These are phyloP conservation scores for Phytophthora idaei DNA, from an alignment of 352 stramenopile genomes.

Conservation along the genomic window DNA sequence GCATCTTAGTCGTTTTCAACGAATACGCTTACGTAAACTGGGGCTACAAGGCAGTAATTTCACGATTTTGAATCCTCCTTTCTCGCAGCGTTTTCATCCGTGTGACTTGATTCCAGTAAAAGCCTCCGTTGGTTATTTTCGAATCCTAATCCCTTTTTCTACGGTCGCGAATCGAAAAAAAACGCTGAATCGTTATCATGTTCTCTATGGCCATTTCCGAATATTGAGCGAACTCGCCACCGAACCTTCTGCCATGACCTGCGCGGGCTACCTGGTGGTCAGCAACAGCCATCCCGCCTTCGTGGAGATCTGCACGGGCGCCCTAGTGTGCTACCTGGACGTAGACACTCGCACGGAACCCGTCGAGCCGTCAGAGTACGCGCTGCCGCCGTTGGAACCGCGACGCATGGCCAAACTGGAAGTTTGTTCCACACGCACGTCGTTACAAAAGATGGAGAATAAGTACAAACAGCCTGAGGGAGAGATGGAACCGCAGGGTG, in stretches of 20 bases:
- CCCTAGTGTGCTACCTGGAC: slow-evolving; percentile 50
- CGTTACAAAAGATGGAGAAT: slow-evolving; percentile 38
- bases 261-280: slow-evolving; percentile 71
- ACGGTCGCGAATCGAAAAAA: slow-evolving; percentile 8
- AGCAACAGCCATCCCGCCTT: slow-evolving; percentile 57
- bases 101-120: neutral
- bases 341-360: slow-evolving; percentile 1
- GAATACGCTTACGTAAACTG: neutral
- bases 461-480: slow-evolving; percentile 27
- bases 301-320: slow-evolving; percentile 63
- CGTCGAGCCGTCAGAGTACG: slow-evolving; percentile 9
- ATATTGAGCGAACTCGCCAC: slow-evolving; percentile 10
- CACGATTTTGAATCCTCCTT: neutral
- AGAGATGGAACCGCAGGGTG: slow-evolving; percentile 27
- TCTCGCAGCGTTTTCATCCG: neutral
- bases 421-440: slow-evolving; percentile 16
- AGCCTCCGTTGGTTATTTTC: neutral
- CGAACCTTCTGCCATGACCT: slow-evolving; percentile 51
- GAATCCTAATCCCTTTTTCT: slow-evolving; percentile 17
- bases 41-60: neutral
- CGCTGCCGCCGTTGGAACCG: slow-evolving; percentile 51
- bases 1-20: too few relatives aligned
- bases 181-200: slow-evolving; percentile 11
- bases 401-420: slow-evolving; percentile 48
- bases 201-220: slow-evolving; percentile 14